Conservation (phyloP, 2,329 filamentous ascomycete genomes). For the Colletotrichum incanum region DNA sequence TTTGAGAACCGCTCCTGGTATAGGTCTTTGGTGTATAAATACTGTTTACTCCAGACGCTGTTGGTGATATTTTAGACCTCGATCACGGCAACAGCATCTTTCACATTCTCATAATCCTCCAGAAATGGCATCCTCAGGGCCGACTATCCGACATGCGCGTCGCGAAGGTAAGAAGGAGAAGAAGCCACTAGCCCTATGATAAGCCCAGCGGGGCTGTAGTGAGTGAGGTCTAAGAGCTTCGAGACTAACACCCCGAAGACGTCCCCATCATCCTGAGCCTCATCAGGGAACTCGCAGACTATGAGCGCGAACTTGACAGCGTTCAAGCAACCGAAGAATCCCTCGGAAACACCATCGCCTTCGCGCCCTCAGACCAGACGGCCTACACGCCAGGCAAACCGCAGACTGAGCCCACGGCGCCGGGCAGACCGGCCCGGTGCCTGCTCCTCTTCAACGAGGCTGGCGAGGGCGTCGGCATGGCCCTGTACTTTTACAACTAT, state of each 20-base stretch:
- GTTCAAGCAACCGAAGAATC: constrained; percentile 85
- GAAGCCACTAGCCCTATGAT: constrained; percentile 19
- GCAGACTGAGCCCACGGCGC: constrained; percentile 68
- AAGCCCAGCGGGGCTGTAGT: not conserved
- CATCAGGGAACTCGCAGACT: constrained; percentile 88
- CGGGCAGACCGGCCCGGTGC: constrained; percentile 79
- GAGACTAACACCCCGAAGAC: constrained; percentile 67
- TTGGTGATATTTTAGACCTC: no score
- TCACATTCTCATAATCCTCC: not conserved
- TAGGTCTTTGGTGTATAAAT: constrained; percentile 8
- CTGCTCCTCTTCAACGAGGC: constrained; percentile 74
- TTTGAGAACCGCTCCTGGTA: not conserved
- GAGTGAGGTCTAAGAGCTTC: not conserved
- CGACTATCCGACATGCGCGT: constrained; percentile 70
- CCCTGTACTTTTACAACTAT: constrained; percentile 96
- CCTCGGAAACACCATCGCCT: constrained; percentile 83
- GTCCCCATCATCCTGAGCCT: constrained; percentile 84
- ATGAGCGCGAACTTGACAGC: constrained; percentile 82
- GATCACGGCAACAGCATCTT: not conserved
- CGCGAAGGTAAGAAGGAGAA: constrained; percentile 65
- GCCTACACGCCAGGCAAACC: constrained; percentile 51
- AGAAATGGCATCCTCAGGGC: constrained; percentile 52
- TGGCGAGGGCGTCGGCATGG: constrained; percentile 77
- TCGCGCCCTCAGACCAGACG: constrained; percentile 70
- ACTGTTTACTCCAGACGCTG: not conserved